phyloP scores from a whole-genome alignment of 208 protist species.

The Trypanosoma brucei region DNA sequence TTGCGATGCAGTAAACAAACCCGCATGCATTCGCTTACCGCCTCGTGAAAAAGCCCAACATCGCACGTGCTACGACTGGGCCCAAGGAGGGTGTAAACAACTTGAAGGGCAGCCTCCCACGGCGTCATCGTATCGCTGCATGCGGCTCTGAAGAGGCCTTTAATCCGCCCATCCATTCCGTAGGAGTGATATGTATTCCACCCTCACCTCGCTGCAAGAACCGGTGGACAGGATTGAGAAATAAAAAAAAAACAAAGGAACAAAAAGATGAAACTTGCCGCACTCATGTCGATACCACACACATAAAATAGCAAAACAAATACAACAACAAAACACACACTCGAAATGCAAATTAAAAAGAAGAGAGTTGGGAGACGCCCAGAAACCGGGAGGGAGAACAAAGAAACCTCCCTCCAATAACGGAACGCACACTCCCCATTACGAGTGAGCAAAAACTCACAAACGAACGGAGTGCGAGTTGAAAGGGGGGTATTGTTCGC shows the following conservation, averaged over 20 bases:
- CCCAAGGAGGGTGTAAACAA: conserved; percentile 24
- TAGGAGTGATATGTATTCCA: background rate
- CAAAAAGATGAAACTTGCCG: conserved; percentile 1
- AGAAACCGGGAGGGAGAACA: no score
- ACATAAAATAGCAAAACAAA: no score
- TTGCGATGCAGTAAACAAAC: conserved; percentile 40
- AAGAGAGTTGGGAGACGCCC: no score
- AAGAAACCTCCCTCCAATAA: no score
- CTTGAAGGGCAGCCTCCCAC: conserved; percentile 30
- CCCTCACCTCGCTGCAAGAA: background rate
- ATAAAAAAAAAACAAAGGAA: conserved; percentile 7
- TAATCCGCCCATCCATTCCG: conserved; percentile 21
- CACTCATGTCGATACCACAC: background rate
- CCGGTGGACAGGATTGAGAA: conserved; percentile 1
- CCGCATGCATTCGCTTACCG: conserved; percentile 34
- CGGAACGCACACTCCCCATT: no score
- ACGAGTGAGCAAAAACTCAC: no score
- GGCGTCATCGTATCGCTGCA: background rate
- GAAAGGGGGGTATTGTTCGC: no score
- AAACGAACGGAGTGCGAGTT: no score
- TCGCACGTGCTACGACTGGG: conserved; percentile 2
- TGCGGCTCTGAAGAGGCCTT: conserved; percentile 8
- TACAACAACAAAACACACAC: no score
- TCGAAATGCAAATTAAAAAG: no score
- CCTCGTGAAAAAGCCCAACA: conserved; percentile 4